phyloP scores from a whole-genome alignment of 2,329 filamentous ascomycete genomes.

The Biscogniauxia marginata region DNA sequence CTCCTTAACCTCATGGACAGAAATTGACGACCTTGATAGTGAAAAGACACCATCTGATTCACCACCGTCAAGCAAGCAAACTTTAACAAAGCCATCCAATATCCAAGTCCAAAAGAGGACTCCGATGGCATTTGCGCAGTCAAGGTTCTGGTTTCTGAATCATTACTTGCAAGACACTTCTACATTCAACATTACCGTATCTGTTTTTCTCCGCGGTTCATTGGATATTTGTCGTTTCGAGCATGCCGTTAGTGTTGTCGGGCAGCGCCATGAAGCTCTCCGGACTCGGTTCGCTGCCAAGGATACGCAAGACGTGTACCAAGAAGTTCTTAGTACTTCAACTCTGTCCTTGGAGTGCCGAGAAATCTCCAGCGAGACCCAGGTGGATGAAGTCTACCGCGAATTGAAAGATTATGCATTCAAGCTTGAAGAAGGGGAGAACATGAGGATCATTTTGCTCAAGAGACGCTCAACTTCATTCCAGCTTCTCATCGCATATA shows the following conservation, averaged over 20 bases:
- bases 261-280: neutral
- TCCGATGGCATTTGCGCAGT: constrained; percentile 40
- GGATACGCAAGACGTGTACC: neutral
- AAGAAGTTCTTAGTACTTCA: neutral
- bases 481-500: neutral
- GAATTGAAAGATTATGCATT: neutral
- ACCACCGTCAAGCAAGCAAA: no score
- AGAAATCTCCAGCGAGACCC: neutral
- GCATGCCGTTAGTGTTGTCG: neutral
- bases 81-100: no score
- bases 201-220: constrained; percentile 32
- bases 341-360: neutral
- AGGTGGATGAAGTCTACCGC: neutral
- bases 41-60: no score
- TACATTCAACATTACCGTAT: constrained; percentile 39
- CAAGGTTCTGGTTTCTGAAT: constrained; percentile 41
- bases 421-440: neutral
- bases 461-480: neutral
- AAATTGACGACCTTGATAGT: no score
- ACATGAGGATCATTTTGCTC: neutral
- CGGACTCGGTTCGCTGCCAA: neutral
- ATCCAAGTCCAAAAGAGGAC: constrained; percentile 20
- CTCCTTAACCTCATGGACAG: no score
- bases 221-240: constrained; percentile 22
- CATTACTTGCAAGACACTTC: constrained; percentile 36